Evolutionary conservation across 2,329 filamentous ascomycete species (phyloP).

Genomic region (Talaromyces islandicus): DNA sequence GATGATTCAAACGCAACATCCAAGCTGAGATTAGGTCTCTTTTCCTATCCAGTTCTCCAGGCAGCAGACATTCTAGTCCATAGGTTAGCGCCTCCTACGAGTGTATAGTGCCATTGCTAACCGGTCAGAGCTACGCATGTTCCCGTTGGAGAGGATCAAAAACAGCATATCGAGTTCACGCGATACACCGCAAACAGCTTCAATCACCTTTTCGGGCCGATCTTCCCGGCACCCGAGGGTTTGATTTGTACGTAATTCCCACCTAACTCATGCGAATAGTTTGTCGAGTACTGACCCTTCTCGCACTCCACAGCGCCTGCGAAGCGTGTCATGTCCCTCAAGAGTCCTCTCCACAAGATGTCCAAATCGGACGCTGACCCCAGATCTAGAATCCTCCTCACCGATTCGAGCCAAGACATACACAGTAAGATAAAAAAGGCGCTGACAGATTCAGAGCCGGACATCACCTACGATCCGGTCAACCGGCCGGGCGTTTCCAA

Average conservation of each 20-base stretch:
- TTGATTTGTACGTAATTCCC: slow-evolving; percentile 55
- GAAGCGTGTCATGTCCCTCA: slow-evolving; percentile 84
- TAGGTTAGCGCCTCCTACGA: slow-evolving; percentile 41
- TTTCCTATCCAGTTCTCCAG: slow-evolving; percentile 93
- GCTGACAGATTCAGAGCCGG: slow-evolving; percentile 64
- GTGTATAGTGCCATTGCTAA: slow-evolving; percentile 11
- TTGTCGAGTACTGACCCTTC: not conserved
- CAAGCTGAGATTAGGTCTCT: slow-evolving; percentile 76
- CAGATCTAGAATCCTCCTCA: slow-evolving; percentile 76
- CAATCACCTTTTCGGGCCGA: slow-evolving; percentile 63
- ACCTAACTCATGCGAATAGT: not conserved
- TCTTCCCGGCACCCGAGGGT: slow-evolving; percentile 64
- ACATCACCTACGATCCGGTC: slow-evolving; percentile 66
- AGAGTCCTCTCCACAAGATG: slow-evolving; percentile 77
- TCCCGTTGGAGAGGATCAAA: slow-evolving; percentile 92
- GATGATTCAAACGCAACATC: slow-evolving; percentile 53
- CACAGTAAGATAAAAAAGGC: slow-evolving; percentile 64
- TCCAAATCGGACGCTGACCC: slow-evolving; percentile 75
- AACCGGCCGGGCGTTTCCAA: slow-evolving; percentile 79
- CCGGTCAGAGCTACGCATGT: slow-evolving; percentile 73
- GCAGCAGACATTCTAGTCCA: slow-evolving; percentile 92
- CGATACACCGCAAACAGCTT: slow-evolving; percentile 81
- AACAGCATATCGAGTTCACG: slow-evolving; percentile 89
- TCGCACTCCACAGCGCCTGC: slow-evolving; percentile 56
- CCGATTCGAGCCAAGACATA: slow-evolving; percentile 61